phyloP scores from a whole-genome alignment of 306 rosid species.

The Sesbania bispinosa region DNA sequence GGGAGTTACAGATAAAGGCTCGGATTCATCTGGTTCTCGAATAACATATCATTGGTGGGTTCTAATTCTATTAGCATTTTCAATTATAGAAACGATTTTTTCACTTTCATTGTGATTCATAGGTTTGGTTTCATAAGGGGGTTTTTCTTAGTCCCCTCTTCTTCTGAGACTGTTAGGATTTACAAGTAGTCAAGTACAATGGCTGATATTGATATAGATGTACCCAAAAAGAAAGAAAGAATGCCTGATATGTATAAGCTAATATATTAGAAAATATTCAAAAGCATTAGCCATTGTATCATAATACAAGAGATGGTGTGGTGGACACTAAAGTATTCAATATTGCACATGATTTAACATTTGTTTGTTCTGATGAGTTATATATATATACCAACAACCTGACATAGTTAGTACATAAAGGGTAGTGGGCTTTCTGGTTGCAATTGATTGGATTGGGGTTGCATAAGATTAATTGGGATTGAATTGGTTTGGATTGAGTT shows the following conservation, averaged over 20 bases:
- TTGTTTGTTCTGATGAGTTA: background rate
- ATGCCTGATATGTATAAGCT: no score
- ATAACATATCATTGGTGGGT: slow-evolving; percentile 9
- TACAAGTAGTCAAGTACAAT: slow-evolving; percentile 11
- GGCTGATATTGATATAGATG: slow-evolving; percentile 23
- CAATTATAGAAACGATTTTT: slow-evolving; percentile 30
- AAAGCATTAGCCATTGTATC: slow-evolving; percentile 27
- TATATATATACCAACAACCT: no score
- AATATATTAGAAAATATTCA: slow-evolving; percentile 8
- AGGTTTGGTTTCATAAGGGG: slow-evolving; percentile 34
- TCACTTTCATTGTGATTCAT: slow-evolving; percentile 18
- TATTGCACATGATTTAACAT: background rate
- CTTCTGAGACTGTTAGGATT: no score
- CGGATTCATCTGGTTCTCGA: slow-evolving; percentile 36
- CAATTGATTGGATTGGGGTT: no score
- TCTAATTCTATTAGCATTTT: slow-evolving; percentile 24
- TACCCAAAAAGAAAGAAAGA: background rate
- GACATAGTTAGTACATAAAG: no score
- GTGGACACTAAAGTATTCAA: background rate
- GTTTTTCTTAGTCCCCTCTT: slow-evolving; percentile 30
- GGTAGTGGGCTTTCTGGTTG: no score
- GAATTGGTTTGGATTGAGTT: no score
- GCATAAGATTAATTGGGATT: no score
- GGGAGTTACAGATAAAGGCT: slow-evolving; percentile 51
- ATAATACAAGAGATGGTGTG: background rate